Conservation (phyloP, 441 rosid genomes). For the Adansonia rubrostipa region DNA sequence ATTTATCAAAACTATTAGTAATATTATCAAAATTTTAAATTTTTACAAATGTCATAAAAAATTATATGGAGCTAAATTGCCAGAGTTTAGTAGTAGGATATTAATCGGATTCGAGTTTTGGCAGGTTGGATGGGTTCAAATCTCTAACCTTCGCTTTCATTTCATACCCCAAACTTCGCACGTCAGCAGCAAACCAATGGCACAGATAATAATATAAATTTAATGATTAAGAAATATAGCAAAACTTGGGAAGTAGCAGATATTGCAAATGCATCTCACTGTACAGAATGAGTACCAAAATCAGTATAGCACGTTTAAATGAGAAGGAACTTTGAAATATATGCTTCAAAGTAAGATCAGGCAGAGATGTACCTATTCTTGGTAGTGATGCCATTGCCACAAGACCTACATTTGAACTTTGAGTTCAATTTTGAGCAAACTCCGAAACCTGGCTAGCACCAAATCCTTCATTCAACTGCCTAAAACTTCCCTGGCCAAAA, state of each 20-base stretch:
- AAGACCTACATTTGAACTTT: background rate
- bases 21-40: too few species aligned
- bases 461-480: background rate
- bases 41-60: too few species aligned
- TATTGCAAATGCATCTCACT: constrained; percentile 20
- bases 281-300: constrained; percentile 29
- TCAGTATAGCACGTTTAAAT: background rate
- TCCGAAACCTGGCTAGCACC: background rate
- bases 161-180: too few species aligned
- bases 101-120: too few species aligned
- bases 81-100: too few species aligned
- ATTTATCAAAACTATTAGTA: too few species aligned
- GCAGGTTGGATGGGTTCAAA: too few species aligned
- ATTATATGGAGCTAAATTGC: too few species aligned
- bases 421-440: background rate
- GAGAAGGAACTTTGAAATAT: background rate
- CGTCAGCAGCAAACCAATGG: too few species aligned
- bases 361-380: background rate
- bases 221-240: background rate
- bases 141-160: too few species aligned
- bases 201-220: too few species aligned
- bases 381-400: background rate
- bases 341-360: constrained; percentile 4
- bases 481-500: background rate
- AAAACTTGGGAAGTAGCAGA: constrained; percentile 1